A percentile compares a stretch with the other conserved stretches of the same genome.
Evolutionary conservation across 2,329 filamentous ascomycete species (phyloP).

Genomic region (Alternaria hordeiaustralica): DNA sequence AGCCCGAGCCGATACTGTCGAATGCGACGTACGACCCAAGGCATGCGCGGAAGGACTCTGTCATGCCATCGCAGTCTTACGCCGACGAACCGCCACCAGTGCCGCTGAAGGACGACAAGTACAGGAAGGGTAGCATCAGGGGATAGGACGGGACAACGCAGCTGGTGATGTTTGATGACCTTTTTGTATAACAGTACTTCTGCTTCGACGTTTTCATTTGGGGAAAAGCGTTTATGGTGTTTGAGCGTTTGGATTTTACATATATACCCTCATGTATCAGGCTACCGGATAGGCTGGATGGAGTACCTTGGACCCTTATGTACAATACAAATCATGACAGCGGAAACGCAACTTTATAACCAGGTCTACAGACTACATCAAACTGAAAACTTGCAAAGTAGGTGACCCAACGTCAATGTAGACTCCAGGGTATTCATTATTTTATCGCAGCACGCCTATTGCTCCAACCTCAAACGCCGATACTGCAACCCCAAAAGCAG

Average conservation of each 20-base stretch:
- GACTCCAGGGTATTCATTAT: too few species aligned
- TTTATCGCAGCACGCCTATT: too few species aligned
- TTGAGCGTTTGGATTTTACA: not conserved
- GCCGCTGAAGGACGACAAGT: conserved; percentile 14
- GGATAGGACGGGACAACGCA: not conserved
- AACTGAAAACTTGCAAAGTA: too few species aligned
- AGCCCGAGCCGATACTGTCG: conserved; percentile 2
- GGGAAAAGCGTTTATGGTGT: not conserved
- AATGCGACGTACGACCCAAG: conserved; percentile 13
- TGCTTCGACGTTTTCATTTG: not conserved
- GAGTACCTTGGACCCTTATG: not conserved
- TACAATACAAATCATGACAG: not conserved
- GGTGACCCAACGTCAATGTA: too few species aligned
- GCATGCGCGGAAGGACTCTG: conserved; percentile 31
- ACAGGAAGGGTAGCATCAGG: conserved; percentile 8
- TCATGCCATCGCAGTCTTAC: conserved; percentile 16
- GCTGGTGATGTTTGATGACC: not conserved
- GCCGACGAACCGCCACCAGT: conserved; percentile 9
- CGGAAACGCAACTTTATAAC: too few species aligned
- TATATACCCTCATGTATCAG: not conserved
- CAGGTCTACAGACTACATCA: too few species aligned
- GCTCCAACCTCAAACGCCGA: too few species aligned
- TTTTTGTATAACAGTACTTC: not conserved
- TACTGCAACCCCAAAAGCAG: too few species aligned
- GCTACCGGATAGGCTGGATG: not conserved